phyloP scores from a whole-genome alignment of 495 filamentous ascomycete species.

The Halenospora varia region DNA sequence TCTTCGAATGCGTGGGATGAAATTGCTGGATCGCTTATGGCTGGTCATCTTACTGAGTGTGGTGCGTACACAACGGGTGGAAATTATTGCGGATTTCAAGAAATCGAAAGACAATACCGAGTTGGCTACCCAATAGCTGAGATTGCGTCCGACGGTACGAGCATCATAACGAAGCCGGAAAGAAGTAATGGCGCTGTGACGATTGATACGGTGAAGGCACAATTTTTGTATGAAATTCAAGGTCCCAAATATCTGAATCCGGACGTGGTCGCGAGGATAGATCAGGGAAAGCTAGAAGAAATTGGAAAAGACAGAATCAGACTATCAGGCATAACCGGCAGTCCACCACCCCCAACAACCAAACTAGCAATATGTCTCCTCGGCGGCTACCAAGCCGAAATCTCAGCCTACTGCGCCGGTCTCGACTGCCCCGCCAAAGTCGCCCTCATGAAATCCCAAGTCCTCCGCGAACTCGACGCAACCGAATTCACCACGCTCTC shows the following conservation, averaged over 20 bases:
- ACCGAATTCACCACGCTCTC: constrained; percentile 2
- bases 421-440: constrained; percentile 15
- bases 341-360: constrained; percentile 37
- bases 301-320: constrained; percentile 26
- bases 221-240: constrained; percentile 58
- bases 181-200: constrained; percentile 23
- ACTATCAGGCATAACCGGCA: constrained; percentile 30
- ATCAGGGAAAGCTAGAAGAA: constrained; percentile 29
- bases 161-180: constrained; percentile 25
- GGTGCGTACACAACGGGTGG: constrained; percentile 50
- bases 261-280: constrained; percentile 40
- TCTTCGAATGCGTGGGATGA: constrained; percentile 36
- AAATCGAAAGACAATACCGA: background rate
- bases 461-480: background rate
- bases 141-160: constrained; percentile 42
- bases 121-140: constrained; percentile 44
- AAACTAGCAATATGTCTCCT: constrained; percentile 51
- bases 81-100: constrained; percentile 51
- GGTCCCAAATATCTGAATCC: constrained; percentile 53
- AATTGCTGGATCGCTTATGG: constrained; percentile 46
- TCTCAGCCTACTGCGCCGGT: constrained; percentile 4
- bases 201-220: constrained; percentile 45
- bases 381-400: constrained; percentile 45
- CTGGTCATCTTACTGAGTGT: constrained; percentile 54
- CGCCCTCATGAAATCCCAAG: constrained; percentile 27